Evolutionary conservation across 176 grass and related monocot genomes (phyloP).

Genomic region (Chloris gayana): DNA sequence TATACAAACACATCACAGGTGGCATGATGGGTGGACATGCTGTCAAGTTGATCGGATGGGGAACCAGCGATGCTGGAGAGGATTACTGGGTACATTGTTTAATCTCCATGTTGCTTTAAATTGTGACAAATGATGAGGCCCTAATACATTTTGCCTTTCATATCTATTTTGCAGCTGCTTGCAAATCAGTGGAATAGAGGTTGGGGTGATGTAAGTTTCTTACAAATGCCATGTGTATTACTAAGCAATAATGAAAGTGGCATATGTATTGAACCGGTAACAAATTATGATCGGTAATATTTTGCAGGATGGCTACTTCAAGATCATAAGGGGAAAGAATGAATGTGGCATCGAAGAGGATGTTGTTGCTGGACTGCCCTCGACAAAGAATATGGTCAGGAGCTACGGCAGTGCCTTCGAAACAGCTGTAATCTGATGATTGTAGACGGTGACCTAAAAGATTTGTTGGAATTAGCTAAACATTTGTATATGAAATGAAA

Average conservation of each 20-base stretch:
- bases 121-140: constrained; percentile 5
- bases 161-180: constrained; percentile 67
- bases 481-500: constrained; percentile 4
- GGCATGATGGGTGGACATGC: constrained; percentile 82
- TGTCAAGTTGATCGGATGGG: constrained; percentile 94
- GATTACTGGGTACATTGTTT: constrained; percentile 84
- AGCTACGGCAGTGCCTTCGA: constrained; percentile 24
- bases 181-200: constrained; percentile 95
- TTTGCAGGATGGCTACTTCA: constrained; percentile 87
- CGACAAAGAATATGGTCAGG: constrained; percentile 61
- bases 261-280: background rate
- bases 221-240: background rate
- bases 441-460: background rate
- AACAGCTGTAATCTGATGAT: constrained; percentile 36
- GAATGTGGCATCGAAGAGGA: constrained; percentile 90
- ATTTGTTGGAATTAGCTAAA: background rate
- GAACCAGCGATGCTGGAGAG: constrained; percentile 80
- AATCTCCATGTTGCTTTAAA: constrained; percentile 3
- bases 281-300: constrained; percentile 5
- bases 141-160: constrained; percentile 14
- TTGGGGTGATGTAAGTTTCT: constrained; percentile 90
- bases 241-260: background rate
- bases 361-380: constrained; percentile 76
- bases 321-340: constrained; percentile 71
- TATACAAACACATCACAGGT: constrained; percentile 88